phyloP scores from a whole-genome alignment of 352 stramenopile species.

The Phytophthora cryptogea region DNA sequence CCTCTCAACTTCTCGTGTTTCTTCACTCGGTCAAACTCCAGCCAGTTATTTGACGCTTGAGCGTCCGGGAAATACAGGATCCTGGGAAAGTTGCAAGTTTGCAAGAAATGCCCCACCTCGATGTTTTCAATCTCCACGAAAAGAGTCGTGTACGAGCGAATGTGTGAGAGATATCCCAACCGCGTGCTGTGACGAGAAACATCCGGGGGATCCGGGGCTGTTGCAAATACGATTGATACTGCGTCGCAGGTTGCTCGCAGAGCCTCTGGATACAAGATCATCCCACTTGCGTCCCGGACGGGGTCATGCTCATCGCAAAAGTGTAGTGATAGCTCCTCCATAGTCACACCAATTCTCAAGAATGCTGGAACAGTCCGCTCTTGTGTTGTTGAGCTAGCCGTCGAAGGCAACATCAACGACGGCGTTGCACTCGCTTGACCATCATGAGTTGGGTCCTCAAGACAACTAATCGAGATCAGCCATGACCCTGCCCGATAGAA shows the following conservation, averaged over 20 bases:
- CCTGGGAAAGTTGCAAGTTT: slow-evolving; percentile 74
- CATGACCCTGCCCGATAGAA: slow-evolving; percentile 73
- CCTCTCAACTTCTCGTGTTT: slow-evolving; percentile 42
- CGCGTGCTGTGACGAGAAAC: slow-evolving; percentile 41
- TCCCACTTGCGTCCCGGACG: slow-evolving; percentile 30
- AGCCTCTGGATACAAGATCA: slow-evolving; percentile 67
- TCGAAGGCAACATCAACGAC: slow-evolving; percentile 21
- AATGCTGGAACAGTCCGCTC: slow-evolving; percentile 22
- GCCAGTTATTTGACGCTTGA: slow-evolving; percentile 29
- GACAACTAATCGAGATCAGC: slow-evolving; percentile 64
- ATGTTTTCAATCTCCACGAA: slow-evolving; percentile 52
- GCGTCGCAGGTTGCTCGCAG: slow-evolving; percentile 42
- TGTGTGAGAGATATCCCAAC: slow-evolving; percentile 71
- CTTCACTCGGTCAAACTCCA: slow-evolving; percentile 41
- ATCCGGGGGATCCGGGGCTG: slow-evolving; percentile 57
- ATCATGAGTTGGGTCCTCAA: slow-evolving; percentile 54
- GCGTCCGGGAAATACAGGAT: slow-evolving; percentile 56
- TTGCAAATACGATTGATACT: slow-evolving; percentile 53
- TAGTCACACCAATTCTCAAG: slow-evolving; percentile 42
- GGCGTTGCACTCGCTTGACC: slow-evolving; percentile 14
- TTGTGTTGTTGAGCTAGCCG: slow-evolving; percentile 10
- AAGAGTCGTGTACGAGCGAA: slow-evolving; percentile 65
- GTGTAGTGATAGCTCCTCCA: slow-evolving; percentile 56
- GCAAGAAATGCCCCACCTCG: slow-evolving; percentile 74
- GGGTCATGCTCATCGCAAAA: slow-evolving; percentile 70